Evolutionary conservation across 495 filamentous ascomycete species (phyloP).

Genomic region (Penicillium soppii): DNA sequence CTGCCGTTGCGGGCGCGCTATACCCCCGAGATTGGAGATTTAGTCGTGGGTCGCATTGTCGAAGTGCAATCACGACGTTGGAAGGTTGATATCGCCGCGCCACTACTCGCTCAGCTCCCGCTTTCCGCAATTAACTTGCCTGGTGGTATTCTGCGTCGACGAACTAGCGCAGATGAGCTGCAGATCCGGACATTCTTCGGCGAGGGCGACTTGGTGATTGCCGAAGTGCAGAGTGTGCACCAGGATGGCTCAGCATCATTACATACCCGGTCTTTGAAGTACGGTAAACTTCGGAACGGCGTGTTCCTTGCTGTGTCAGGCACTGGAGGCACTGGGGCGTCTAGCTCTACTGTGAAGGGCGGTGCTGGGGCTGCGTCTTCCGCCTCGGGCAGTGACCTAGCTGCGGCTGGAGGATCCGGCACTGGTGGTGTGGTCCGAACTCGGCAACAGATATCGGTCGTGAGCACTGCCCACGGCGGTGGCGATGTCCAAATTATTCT

Average conservation of each 20-base stretch:
- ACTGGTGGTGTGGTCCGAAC: conserved; percentile 72
- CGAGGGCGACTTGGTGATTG: conserved; percentile 86
- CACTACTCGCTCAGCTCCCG: conserved; percentile 77
- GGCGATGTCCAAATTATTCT: conserved; percentile 83
- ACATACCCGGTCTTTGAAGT: conserved; percentile 86
- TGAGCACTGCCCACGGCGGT: conserved; percentile 65
- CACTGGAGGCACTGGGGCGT: conserved; percentile 66
- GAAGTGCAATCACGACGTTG: conserved; percentile 87
- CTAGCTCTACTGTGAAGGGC: conserved; percentile 33
- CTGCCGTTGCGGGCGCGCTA: conserved; percentile 89
- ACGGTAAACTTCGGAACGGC: conserved; percentile 93
- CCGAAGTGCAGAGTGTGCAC: conserved; percentile 85
- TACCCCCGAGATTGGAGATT: conserved; percentile 90
- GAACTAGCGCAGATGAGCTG: conserved; percentile 91
- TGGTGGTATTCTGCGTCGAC: conserved; percentile 84
- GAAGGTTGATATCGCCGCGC: conserved; percentile 88
- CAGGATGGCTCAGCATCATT: conserved; percentile 77
- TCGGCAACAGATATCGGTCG: conserved; percentile 81
- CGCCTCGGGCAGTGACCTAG: conserved; percentile 13
- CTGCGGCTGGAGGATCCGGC: conserved; percentile 16
- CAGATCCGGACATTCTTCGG: conserved; percentile 91
- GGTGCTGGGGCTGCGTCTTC: conserved; percentile 25
- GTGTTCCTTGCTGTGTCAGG: conserved; percentile 80
- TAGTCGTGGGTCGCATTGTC: conserved; percentile 90
- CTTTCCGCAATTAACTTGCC: conserved; percentile 90